Evolutionary conservation across 1,139 yeast genomes (phyloP), one percentile per base, ranked within the genome.

Genomic region (Lodderomyces oxycetoniae): DNA sequence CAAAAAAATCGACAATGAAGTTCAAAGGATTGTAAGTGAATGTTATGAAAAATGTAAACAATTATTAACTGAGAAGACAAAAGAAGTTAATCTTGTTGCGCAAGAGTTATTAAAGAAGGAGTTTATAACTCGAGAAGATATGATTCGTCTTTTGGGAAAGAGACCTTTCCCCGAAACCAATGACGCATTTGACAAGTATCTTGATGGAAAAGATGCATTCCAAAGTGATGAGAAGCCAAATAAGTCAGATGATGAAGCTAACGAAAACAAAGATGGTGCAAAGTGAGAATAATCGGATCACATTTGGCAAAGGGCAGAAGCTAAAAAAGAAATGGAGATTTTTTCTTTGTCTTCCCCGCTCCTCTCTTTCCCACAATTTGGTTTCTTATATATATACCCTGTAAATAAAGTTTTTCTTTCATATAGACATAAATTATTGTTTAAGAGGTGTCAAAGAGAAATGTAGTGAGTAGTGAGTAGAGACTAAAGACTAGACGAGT

Each of bases 101-200:
- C 78, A 87, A 58, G 88, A 84, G 51, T 67, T 93, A 41, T 67
- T 89, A 47, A 65, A 68, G 40, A 89, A 88, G 56, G 97, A 89
- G 55, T 91, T 84, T 25, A 74, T 89, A 30, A 84, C 93, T 2
- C 76, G 96, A 56, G 91, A 84, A 46, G 97, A 89, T 57, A 86
- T 89, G 91, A 78, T 87, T 41, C 68, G 88, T 44, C 59, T 89
- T 34, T 68, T 89, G 34, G 97, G 97, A 1, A 82, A 84, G 48
- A 74, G 97, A 44, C 96, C 96, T 9, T 89, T 82, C 71, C 82
- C 85, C 5, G 96, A 88, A 53, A 77, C 77, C 46, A 88, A 88
- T 50, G 96, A 87, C 50, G 96, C 96, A 3, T 89, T 89, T 64
- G 95, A 87, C 59, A 88, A 89, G 57, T 91, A 91, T 54, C 59